Percentiles rank a stretch among this genome's conserved stretches.
Evolutionary conservation across 768 basidiomycete species (phyloP).

Genomic region (Lanmaoa pseudosensibilis): DNA sequence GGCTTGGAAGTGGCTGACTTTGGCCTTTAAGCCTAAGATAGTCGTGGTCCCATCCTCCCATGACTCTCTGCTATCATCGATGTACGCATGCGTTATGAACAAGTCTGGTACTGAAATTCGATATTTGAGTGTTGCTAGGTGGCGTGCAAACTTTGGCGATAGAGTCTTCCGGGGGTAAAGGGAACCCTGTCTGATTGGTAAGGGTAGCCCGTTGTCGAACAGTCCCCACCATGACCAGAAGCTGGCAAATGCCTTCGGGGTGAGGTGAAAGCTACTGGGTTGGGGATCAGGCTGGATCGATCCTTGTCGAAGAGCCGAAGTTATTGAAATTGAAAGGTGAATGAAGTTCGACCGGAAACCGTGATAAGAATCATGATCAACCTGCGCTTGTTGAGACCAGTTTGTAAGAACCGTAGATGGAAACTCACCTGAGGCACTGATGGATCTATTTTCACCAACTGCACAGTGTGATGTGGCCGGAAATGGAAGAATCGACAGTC

Average conservation of each 20-base stretch:
- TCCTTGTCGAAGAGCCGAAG: constrained; percentile 53
- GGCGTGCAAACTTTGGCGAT: constrained; percentile 85
- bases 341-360: constrained; percentile 93
- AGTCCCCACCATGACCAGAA: constrained; percentile 93
- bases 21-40: constrained; percentile 83
- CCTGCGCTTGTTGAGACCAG: constrained; percentile 30
- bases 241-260: constrained; percentile 80
- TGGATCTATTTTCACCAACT: constrained; percentile 47
- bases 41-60: constrained; percentile 79
- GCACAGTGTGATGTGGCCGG: constrained; percentile 75
- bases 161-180: constrained; percentile 70
- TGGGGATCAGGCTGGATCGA: constrained; percentile 18
- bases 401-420: neutral
- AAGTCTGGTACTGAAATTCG: constrained; percentile 74
- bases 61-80: constrained; percentile 75
- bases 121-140: constrained; percentile 91
- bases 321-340: constrained; percentile 85
- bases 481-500: constrained; percentile 80
- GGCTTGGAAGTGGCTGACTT: constrained; percentile 77
- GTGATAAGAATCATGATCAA: constrained; percentile 69
- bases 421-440: constrained; percentile 50
- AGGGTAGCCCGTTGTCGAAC: constrained; percentile 74
- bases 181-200: constrained; percentile 87
- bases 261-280: constrained; percentile 79
- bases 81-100: constrained; percentile 84